Conservation (phyloP, 129 eudicot genomes). For the Escallonia rubra region DNA sequence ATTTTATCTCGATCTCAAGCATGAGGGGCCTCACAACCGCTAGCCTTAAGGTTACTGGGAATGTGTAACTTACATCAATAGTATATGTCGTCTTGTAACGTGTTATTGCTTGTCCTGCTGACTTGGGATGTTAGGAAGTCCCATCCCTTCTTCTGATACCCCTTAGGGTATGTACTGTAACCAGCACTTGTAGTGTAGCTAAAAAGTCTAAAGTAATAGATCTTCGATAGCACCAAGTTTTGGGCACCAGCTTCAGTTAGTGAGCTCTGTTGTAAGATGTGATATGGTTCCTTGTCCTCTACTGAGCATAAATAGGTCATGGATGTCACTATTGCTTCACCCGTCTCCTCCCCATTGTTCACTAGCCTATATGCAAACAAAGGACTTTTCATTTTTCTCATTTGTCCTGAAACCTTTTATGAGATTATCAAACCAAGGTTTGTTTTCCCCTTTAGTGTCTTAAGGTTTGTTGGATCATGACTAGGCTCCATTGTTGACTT, state of each 20-base stretch:
- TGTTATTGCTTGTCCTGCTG: no score
- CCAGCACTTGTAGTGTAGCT: slow-evolving; percentile 12
- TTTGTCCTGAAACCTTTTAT: background rate
- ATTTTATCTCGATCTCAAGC: no score
- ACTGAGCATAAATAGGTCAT: slow-evolving; percentile 10
- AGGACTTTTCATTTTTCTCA: background rate
- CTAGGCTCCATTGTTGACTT: background rate
- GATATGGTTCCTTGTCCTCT: slow-evolving; percentile 15
- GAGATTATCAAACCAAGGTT: slow-evolving; percentile 1
- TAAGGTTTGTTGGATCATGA: background rate
- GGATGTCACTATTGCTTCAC: slow-evolving; percentile 2
- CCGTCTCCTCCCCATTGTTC: slow-evolving; percentile 10
- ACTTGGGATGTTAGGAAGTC: no score
- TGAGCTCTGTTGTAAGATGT: slow-evolving; percentile 10
- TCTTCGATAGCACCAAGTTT: slow-evolving; percentile 25
- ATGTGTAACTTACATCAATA: no score
- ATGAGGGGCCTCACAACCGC: no score
- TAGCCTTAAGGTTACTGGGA: no score
- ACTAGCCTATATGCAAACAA: background rate
- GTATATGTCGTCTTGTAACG: no score
- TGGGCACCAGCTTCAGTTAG: slow-evolving; percentile 12
- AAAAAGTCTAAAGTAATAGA: slow-evolving; percentile 17
- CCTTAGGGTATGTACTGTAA: slow-evolving; percentile 11
- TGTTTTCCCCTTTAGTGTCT: background rate
- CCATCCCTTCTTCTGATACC: background rate